Conservation (phyloP, 2,329 filamentous ascomycete species). For the Aspergillus hortae region DNA sequence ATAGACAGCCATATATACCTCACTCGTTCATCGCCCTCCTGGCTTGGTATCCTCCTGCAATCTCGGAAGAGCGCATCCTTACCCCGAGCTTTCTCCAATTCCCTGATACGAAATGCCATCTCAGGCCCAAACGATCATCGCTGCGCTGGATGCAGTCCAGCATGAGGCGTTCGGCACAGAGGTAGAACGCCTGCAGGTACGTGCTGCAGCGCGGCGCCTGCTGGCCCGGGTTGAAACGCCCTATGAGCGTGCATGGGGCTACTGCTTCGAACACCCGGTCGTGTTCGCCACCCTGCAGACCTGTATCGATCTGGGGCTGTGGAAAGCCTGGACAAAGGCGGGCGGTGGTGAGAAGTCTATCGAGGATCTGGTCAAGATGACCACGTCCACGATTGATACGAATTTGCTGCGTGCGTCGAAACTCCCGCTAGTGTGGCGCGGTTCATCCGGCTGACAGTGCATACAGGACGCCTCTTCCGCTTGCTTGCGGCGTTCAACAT, state of each 20-base stretch:
- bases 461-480: slow-evolving; percentile 26
- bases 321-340: slow-evolving; percentile 26
- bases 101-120: slow-evolving; percentile 7
- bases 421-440: neutral
- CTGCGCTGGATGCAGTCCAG: slow-evolving; percentile 17
- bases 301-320: slow-evolving; percentile 29
- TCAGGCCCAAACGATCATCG: slow-evolving; percentile 15
- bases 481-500: slow-evolving; percentile 29
- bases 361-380: slow-evolving; percentile 25
- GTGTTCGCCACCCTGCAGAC: slow-evolving; percentile 28
- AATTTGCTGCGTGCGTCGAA: slow-evolving; percentile 26
- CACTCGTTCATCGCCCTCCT: too few species aligned
- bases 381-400: slow-evolving; percentile 19
- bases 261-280: slow-evolving; percentile 28
- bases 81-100: neutral
- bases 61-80: too few species aligned
- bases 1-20: too few species aligned
- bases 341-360: slow-evolving; percentile 27
- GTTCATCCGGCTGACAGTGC: neutral
- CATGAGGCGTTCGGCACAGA: slow-evolving; percentile 15
- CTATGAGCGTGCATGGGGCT: slow-evolving; percentile 30
- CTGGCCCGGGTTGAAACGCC: slow-evolving; percentile 30
- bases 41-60: too few species aligned
- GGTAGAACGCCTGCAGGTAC: slow-evolving; percentile 22
- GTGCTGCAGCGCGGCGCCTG: slow-evolving; percentile 26